phyloP scores from a whole-genome alignment of 164 flowering plant genomes.

The Dillenia turbinata region DNA sequence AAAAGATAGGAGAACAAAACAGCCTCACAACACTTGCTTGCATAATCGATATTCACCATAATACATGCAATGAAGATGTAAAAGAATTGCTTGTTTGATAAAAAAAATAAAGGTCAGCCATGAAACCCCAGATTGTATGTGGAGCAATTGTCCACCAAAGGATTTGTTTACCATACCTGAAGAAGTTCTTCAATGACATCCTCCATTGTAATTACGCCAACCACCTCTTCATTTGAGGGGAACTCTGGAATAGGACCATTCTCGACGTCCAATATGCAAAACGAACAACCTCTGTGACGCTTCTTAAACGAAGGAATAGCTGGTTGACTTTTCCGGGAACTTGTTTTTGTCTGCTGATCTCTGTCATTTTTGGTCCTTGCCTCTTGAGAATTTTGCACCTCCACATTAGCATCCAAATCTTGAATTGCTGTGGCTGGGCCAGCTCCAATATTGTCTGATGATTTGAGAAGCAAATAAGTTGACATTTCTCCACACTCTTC shows the following conservation, averaged over 20 bases:
- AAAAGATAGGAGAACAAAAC: background rate
- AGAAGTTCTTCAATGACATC: conserved; percentile 99
- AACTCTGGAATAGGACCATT: conserved; percentile 63
- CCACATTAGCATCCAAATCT: conserved; percentile 22
- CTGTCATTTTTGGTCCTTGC: conserved; percentile 27
- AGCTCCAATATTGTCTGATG: conserved; percentile 16
- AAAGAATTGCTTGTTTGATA: too few species aligned
- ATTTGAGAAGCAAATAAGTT: background rate
- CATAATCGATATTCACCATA: background rate
- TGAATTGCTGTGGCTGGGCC: conserved; percentile 10
- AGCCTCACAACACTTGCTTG: background rate
- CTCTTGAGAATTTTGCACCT: conserved; percentile 21
- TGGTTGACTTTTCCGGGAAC: conserved; percentile 35
- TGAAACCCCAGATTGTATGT: too few species aligned
- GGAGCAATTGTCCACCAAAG: too few species aligned
- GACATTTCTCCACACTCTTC: too few species aligned
- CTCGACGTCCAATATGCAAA: conserved; percentile 77
- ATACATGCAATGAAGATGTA: too few species aligned
- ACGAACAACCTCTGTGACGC: conserved; percentile 74
- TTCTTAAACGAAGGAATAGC: conserved; percentile 54
- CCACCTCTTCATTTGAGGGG: conserved; percentile 64
- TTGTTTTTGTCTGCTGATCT: conserved; percentile 34
- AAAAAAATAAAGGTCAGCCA: too few species aligned
- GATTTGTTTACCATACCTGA: conserved; percentile 46
- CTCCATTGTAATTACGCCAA: conserved; percentile 94